Evolutionary conservation across 2,329 filamentous ascomycete genomes (phyloP), one percentile per base, ranked within the genome.

Genomic region (Colletotrichum sp.): DNA sequence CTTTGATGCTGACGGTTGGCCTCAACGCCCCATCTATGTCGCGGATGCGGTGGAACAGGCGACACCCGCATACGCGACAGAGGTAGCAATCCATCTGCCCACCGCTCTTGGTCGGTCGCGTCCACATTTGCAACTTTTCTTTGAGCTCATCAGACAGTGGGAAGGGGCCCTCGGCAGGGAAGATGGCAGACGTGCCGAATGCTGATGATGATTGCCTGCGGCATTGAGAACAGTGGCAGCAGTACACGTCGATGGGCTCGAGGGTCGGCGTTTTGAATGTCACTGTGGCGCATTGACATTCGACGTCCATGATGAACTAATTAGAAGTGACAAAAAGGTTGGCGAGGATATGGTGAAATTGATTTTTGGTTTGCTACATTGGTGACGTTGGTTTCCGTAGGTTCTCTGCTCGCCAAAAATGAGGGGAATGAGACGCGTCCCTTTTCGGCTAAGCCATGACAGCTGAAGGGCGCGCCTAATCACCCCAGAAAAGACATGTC

Each of bases 141-240:
- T 79, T 76, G 8, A 87, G 75, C 3, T 83, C 80, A 3, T 82
- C 76, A 0, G 84, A 60, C 1, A 87, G 82, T 1, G 87, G 87
- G 79, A 88, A 86, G 60, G 88, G 81, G 26, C 83, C 84, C 10
- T 82, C 82, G 5, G 85, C 81, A 3, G 84, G 83, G 78, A 86
- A 89, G 72, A 87, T 83, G 72, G 87, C 86, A 0, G 87, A 88
- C 2, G 85, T 86, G 28, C 87, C 87, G 77, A 87, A 89, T 4
- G 87, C 87, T 1, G 87, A 88, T 6, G 82, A 82, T 0, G 86
- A 86, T 76, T 89, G 87, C 69, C 82, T 86, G 59, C 84, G 87
- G 77, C 87, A 89, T 69, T 88, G 84, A 65, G 83, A 81, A 79
- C 87, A 89, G 81, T 89, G 88, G 79, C 87, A 89, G 80, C 86